Conservation (phyloP, 805 yeast species). For the Schwanniomyces polymorphus region DNA sequence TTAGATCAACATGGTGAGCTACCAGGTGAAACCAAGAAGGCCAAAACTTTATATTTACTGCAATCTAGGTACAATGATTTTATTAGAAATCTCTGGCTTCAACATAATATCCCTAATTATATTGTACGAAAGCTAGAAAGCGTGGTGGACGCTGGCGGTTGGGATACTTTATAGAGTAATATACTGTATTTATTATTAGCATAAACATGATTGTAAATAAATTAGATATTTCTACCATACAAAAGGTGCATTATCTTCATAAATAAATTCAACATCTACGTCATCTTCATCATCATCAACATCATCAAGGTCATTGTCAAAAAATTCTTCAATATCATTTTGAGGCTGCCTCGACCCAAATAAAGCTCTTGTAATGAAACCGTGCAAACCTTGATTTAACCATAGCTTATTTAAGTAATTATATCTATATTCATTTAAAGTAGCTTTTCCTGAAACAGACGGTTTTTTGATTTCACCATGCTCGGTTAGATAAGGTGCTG, state of each 20-base stretch:
- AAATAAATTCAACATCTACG: constrained; percentile 5
- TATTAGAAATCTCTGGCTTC: constrained; percentile 69
- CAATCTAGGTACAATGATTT: constrained; percentile 63
- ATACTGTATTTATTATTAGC: background rate
- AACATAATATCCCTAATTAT: constrained; percentile 72
- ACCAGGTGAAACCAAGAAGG: constrained; percentile 70
- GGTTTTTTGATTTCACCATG: constrained; percentile 74
- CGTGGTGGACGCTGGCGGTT: constrained; percentile 85
- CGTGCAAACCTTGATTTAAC: constrained; percentile 59
- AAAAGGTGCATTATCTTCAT: constrained; percentile 2
- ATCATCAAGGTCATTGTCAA: constrained; percentile 18
- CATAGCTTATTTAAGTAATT: constrained; percentile 57
- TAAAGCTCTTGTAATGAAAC: constrained; percentile 39
- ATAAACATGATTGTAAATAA: background rate
- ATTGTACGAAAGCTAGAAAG: constrained; percentile 82
- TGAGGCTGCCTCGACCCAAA: constrained; percentile 20
- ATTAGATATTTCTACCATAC: background rate
- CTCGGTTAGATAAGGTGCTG: constrained; percentile 70
- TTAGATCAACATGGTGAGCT: constrained; percentile 84
- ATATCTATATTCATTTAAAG: constrained; percentile 53
- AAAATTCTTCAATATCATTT: constrained; percentile 11
- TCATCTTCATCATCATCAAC: constrained; percentile 19
- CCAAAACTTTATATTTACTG: constrained; percentile 70
- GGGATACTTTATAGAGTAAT: constrained; percentile 70
- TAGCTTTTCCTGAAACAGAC: constrained; percentile 57